Evolutionary conservation across 1,139 yeast genomes (phyloP), one percentile per base, ranked within the genome.

Genomic region (Starmera stellimalicola): DNA sequence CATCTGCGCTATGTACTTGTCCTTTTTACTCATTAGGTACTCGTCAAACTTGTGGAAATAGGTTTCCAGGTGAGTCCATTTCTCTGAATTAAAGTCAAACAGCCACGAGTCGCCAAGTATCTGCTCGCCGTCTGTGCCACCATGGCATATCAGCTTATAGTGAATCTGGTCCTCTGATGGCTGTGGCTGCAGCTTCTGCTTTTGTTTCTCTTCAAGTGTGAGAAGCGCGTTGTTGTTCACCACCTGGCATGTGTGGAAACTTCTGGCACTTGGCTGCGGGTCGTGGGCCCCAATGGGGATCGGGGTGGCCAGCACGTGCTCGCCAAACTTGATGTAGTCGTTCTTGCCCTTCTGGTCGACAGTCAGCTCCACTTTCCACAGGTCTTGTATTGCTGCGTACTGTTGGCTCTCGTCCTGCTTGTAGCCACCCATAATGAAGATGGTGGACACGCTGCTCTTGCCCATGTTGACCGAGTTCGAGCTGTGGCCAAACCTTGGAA

Each of bases 51-150:
- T 35, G 18, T 43, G 43, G 14, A 41, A 48, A 35, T 37, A 51
- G 0, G 58, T 48, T 2, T 45, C 38, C 1, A 54, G 26, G 19
- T 44, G 36, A 7, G 43, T 33, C 76, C 76, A 70, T 3, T 45
- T 41, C 36, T 63, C 68, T 1, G 52, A 44, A 22, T 55, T 58
- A 22, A 68, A 42, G 39, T 64, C 63, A 41, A 65, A 69, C 51
- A 60, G 54, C 76, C 76, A 70, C 43, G 61, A 43, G 43, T 68
- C 74, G 16, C 70, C 69, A 26, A 55, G 50, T 7, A 68, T 57
- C 12, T 52, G 46, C 11, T 34, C 38, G n/a, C 54, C 52, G 34
- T 58, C 48, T 1, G 72, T 66, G 4, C 76, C 76, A 5, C 73
- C 76, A 42, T 63, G 68, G 2, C 63, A 38, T 3, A 67, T 44